Percentiles rank a stretch among this genome's conserved stretches.
These are phyloP conservation scores for Corchorus olitorius DNA, from an alignment of 345 rosid species.

Conservation along the genomic window DNA sequence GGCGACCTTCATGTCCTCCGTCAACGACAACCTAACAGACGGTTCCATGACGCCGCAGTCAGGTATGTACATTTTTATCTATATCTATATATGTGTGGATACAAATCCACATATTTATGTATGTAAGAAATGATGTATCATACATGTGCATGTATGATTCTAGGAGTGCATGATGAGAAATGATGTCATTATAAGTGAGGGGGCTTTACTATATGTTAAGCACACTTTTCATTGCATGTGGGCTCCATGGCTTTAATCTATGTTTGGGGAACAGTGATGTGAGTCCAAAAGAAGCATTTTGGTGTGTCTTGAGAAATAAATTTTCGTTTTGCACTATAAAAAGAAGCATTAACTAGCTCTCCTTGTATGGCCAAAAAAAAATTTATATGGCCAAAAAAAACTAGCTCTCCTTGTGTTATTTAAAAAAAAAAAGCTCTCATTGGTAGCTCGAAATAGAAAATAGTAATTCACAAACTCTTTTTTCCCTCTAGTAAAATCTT, in stretches of 20 bases:
- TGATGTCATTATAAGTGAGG: slow-evolving; percentile 14
- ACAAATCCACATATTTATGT: not conserved
- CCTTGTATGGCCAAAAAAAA: too few species aligned
- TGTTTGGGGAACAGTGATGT: not conserved
- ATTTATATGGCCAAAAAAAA: too few species aligned
- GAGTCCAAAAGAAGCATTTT: not conserved
- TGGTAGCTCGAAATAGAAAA: too few species aligned
- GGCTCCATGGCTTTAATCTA: slow-evolving; percentile 25
- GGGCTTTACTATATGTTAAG: slow-evolving; percentile 28
- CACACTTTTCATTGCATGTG: slow-evolving; percentile 22
- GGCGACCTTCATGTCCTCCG: slow-evolving; percentile 86
- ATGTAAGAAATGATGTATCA: not conserved
- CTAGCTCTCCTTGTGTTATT: too few species aligned
- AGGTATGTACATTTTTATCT: slow-evolving; percentile 42
- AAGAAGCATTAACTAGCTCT: not conserved
- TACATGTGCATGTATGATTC: not conserved
- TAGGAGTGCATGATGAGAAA: slow-evolving; percentile 18
- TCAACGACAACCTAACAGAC: slow-evolving; percentile 60
- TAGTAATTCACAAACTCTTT: too few species aligned
- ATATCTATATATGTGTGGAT: not conserved
- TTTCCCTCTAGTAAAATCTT: too few species aligned
- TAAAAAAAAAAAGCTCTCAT: too few species aligned
- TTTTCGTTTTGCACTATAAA: not conserved
- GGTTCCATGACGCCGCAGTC: slow-evolving; percentile 69
- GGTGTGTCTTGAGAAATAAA: not conserved